These are phyloP conservation scores for Saturnispora besseyi DNA, from an alignment of 805 yeast genomes.

Conservation along the genomic window DNA sequence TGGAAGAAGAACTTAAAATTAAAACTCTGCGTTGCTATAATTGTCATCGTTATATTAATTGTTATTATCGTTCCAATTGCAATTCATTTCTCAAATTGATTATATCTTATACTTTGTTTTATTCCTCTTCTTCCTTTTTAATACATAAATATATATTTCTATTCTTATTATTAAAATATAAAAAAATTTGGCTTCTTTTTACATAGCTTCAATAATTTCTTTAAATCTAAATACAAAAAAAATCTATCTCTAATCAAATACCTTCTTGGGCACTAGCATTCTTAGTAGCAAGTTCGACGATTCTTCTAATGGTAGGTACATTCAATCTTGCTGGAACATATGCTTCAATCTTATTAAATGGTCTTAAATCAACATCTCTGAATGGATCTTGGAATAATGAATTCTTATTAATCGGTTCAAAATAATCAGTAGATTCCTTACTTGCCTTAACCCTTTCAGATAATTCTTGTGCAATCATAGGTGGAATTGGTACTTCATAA, in stretches of 20 bases:
- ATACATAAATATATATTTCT: too few relatives aligned
- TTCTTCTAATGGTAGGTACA: slow-evolving; percentile 79
- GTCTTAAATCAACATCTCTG: slow-evolving; percentile 62
- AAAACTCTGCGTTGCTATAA: slow-evolving; percentile 82
- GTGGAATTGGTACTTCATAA: slow-evolving; percentile 86
- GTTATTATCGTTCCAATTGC: slow-evolving; percentile 91
- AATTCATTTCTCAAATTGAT: slow-evolving; percentile 54
- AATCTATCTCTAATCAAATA: neutral
- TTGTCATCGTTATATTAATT: slow-evolving; percentile 68
- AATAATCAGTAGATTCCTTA: slow-evolving; percentile 53
- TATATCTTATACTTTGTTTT: neutral
- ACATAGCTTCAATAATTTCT: too few relatives aligned
- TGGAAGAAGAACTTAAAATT: slow-evolving; percentile 98
- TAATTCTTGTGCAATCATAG: slow-evolving; percentile 68
- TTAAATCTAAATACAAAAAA: neutral
- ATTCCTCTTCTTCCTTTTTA: neutral
- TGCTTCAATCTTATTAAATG: slow-evolving; percentile 74
- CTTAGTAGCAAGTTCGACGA: slow-evolving; percentile 80
- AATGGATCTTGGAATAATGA: slow-evolving; percentile 82
- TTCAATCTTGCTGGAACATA: slow-evolving; percentile 93
- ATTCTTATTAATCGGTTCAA: slow-evolving; percentile 58
- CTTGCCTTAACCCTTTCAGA: slow-evolving; percentile 67
- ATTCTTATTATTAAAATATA: too few relatives aligned
- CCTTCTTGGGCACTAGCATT: slow-evolving; percentile 56
- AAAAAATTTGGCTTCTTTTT: too few relatives aligned